Conservation (phyloP, 75 land plant species). For the Chamaecyparis obtusa region DNA sequence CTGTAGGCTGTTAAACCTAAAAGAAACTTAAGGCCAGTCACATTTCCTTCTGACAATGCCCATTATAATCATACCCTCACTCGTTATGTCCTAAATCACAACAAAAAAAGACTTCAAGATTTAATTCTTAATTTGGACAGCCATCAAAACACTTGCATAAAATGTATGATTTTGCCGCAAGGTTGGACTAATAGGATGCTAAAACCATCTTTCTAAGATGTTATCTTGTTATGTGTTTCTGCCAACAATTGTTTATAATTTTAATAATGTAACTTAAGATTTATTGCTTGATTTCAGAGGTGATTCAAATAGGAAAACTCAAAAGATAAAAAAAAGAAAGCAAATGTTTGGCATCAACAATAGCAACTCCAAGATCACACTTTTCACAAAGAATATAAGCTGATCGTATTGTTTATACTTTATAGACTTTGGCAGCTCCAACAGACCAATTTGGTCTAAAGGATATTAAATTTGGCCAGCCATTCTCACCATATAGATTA, state of each 20-base stretch:
- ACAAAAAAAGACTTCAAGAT: neutral
- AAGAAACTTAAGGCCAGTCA: neutral
- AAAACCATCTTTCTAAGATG: neutral
- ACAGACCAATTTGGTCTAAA: no score
- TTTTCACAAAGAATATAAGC: neutral
- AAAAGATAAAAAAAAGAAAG: neutral
- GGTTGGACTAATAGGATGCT: neutral
- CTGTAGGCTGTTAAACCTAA: neutral
- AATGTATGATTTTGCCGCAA: no score
- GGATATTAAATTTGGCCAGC: no score
- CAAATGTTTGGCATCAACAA: neutral
- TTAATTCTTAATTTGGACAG: neutral
- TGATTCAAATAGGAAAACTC: neutral
- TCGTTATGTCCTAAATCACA: neutral
- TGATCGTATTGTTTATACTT: no score
- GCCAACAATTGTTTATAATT: no score
- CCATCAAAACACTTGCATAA: no score
- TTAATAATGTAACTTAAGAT: no score
- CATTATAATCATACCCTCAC: neutral
- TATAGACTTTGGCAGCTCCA: neutral
- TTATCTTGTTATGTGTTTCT: neutral
- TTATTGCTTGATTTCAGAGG: neutral
- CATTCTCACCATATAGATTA: no score
- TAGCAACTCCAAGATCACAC: neutral
- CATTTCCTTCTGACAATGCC: neutral